These are phyloP conservation scores for Phanerochaete carnosa DNA, from an alignment of 768 basidiomycete species.

Conservation along the genomic window DNA sequence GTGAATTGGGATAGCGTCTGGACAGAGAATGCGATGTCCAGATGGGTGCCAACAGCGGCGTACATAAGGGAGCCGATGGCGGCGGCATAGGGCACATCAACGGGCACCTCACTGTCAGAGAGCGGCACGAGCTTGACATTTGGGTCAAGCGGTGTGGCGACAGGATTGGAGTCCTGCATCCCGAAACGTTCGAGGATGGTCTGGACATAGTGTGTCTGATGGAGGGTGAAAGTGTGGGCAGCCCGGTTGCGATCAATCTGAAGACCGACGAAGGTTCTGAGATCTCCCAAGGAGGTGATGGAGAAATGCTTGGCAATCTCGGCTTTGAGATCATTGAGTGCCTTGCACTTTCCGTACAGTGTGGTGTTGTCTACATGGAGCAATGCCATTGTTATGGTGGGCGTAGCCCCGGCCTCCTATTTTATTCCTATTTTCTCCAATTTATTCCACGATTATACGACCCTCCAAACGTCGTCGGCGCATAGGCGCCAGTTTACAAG, in stretches of 20 bases:
- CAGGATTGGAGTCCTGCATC: conserved; percentile 28
- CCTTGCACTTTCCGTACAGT: not conserved
- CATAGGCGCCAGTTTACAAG: no score
- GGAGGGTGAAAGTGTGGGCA: conserved; percentile 18
- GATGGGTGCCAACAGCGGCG: conserved; percentile 27
- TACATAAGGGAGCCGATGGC: conserved; percentile 27
- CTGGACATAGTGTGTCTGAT: conserved; percentile 23
- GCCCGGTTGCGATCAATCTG: conserved; percentile 23
- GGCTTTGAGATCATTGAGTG: conserved; percentile 11
- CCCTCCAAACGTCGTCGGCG: no score
- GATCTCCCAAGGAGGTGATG: conserved; percentile 22
- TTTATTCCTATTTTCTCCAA: no score
- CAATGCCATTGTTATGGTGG: conserved; percentile 19
- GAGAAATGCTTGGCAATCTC: conserved; percentile 18
- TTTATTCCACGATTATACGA: no score
- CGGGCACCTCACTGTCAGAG: not conserved
- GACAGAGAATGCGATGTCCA: conserved; percentile 30
- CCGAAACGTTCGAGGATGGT: conserved; percentile 23
- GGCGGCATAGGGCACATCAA: conserved; percentile 13
- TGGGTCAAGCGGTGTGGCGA: conserved; percentile 31
- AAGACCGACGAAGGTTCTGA: conserved; percentile 29
- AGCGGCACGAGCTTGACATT: conserved; percentile 19
- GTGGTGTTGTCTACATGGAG: conserved; percentile 32
- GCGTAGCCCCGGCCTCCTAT: no score
- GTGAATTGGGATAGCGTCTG: conserved; percentile 22